Evolutionary conservation across 257 asterid genomes (phyloP).

Genomic region (Jacaranda mimosifolia): DNA sequence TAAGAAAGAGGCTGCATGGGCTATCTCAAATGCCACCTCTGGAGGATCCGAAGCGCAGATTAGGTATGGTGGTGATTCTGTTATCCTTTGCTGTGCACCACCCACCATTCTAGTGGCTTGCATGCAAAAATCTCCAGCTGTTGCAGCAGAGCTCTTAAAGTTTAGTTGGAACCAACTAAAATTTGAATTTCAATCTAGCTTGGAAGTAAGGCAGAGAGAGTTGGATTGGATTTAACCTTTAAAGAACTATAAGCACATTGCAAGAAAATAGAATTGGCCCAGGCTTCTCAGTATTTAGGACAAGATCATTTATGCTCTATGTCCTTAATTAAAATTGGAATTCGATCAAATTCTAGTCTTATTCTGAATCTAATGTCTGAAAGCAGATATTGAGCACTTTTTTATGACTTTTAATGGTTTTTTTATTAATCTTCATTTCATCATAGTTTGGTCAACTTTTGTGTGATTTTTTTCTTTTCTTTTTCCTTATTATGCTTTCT

Average conservation of each 20-base stretch:
- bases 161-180: too few relatives aligned
- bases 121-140: too few relatives aligned
- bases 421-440: too few relatives aligned
- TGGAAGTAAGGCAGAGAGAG: background rate
- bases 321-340: background rate
- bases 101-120: too few relatives aligned
- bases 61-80: constrained; percentile 38
- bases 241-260: background rate
- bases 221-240: background rate
- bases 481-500: too few relatives aligned
- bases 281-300: background rate
- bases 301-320: background rate
- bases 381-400: background rate
- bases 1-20: constrained; percentile 68
- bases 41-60: constrained; percentile 60
- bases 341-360: background rate
- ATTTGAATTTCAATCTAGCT: too few relatives aligned
- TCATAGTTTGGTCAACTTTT: too few relatives aligned
- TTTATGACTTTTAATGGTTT: background rate
- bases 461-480: too few relatives aligned
- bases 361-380: background rate
- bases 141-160: too few relatives aligned
- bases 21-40: constrained; percentile 57
- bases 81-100: too few relatives aligned
- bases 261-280: background rate